Evolutionary conservation across 2,329 filamentous ascomycete genomes (phyloP), one percentile per base, ranked within the genome.

Genomic region (Pseudogymnoascus sp.): DNA sequence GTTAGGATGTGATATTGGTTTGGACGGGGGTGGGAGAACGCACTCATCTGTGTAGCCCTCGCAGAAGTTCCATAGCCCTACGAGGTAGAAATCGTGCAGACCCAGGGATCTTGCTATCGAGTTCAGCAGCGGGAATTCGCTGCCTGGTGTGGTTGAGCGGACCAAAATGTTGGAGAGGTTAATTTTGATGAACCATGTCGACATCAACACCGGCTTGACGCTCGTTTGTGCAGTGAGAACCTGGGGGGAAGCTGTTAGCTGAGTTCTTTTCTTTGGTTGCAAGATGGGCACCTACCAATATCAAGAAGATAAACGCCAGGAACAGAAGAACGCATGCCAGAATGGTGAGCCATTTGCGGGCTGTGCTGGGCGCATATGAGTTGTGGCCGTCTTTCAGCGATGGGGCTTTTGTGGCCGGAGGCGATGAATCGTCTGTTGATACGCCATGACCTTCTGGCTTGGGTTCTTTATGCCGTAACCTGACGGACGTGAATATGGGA

Each of bases 21-120:
- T 67, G 58, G 36, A 3, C 10, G 1, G 10, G 27, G 59, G 39
- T 3, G 60, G 25, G 59, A 8, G 37, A 7, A 72, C 79, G 61
- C 72, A 83, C 75, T 87, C 79, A 68, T 83, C 80, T 62, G 84
- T 78, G 74, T 92, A 95, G 18, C 92, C 92, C 73, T 96, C 90
- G 74, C 93, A 97, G 74, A 88, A 96, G 64, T 87, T 88, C 93
- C 93, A 97, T 40, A 97, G 77, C 5, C 92, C 92, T 29, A 96
- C 89, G 69, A 92, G 89, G 75, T 97, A 97, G 76, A 96, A 97
- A 74, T 97, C 93, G 73, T 96, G 91, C 58, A 97, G 80, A 31
- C 92, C 93, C 61, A 97, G 79, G 21, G 88, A 90, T 60, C 90
- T 87, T 3, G 92, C 91, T 67, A 96, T 92, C 52, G 87, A 91